Percentiles rank a stretch among this genome's conserved stretches.
Conservation (phyloP, 495 filamentous ascomycete genomes). For the Penicillium macrosclerotiorum region DNA sequence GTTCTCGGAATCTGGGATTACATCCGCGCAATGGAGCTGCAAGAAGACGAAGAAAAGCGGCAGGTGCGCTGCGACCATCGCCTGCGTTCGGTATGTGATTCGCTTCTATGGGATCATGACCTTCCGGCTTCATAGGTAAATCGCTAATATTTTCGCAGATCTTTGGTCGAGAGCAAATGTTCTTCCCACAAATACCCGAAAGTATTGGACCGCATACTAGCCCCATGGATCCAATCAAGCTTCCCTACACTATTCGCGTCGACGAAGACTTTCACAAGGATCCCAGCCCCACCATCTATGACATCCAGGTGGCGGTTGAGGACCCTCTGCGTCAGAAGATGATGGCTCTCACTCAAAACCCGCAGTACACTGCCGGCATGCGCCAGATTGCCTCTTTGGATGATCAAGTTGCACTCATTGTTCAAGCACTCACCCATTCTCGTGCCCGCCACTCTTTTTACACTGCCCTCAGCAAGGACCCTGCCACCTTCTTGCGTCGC, state of each 20-base stretch:
- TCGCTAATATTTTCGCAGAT: constrained; percentile 51
- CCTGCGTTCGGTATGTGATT: constrained; percentile 63
- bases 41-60: constrained; percentile 91
- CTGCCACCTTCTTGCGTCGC: constrained; percentile 71
- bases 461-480: constrained; percentile 70
- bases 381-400: constrained; percentile 71
- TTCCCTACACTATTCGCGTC: constrained; percentile 91
- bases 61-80: constrained; percentile 85
- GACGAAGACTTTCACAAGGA: constrained; percentile 75
- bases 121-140: neutral
- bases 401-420: constrained; percentile 75
- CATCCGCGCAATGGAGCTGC: constrained; percentile 76
- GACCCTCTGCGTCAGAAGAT: constrained; percentile 74
- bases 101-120: neutral
- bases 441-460: constrained; percentile 88
- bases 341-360: constrained; percentile 53
- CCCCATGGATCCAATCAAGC: constrained; percentile 76
- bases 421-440: constrained; percentile 73
- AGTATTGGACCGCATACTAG: constrained; percentile 69
- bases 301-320: constrained; percentile 80
- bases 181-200: constrained; percentile 86
- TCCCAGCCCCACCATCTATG: constrained; percentile 74
- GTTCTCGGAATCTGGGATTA: constrained; percentile 96
- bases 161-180: constrained; percentile 73
- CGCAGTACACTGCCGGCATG: constrained; percentile 55